A percentile compares a stretch with the other conserved stretches of the same genome.
These are phyloP conservation scores for Ascodesmis nigricans DNA, from an alignment of 495 filamentous ascomycete species.

Conservation along the genomic window DNA sequence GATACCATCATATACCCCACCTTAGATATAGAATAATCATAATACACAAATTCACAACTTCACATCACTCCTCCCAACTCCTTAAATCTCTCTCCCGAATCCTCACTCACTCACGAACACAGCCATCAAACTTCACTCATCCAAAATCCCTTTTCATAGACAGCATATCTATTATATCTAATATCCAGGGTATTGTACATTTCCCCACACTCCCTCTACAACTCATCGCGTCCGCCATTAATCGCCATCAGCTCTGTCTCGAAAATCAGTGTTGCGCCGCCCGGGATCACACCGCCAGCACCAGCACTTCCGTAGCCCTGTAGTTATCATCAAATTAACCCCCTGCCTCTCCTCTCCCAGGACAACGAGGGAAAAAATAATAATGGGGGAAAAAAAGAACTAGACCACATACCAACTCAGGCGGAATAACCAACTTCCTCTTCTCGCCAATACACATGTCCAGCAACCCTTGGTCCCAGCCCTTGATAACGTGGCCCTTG, in stretches of 20 bases:
- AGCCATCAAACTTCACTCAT: too few relatives aligned
- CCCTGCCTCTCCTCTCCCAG: too few relatives aligned
- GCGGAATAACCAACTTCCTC: slow-evolving; percentile 76
- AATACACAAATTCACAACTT: too few relatives aligned
- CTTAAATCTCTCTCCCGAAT: too few relatives aligned
- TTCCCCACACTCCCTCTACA: too few relatives aligned
- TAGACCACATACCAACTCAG: slow-evolving; percentile 58
- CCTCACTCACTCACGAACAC: too few relatives aligned
- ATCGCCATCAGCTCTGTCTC: slow-evolving; percentile 85
- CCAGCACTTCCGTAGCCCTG: slow-evolving; percentile 24
- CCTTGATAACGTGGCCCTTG: slow-evolving; percentile 58
- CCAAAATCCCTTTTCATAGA: too few relatives aligned
- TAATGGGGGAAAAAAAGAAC: slow-evolving; percentile 14
- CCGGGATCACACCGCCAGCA: slow-evolving; percentile 55
- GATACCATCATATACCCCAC: too few relatives aligned
- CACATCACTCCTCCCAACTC: too few relatives aligned
- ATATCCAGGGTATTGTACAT: too few relatives aligned
- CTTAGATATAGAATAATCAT: too few relatives aligned
- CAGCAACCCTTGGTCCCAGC: slow-evolving; percentile 62
- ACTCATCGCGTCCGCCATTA: slow-evolving; percentile 46
- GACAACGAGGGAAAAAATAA: slow-evolving; percentile 7
- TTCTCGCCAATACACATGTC: slow-evolving; percentile 98
- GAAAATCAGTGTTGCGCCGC: slow-evolving; percentile 59
- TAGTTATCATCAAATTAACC: background rate
- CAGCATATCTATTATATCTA: too few relatives aligned